These are phyloP conservation scores for Paramecium octaurelia DNA, from an alignment of 73 alveolate species.

Conservation along the genomic window DNA sequence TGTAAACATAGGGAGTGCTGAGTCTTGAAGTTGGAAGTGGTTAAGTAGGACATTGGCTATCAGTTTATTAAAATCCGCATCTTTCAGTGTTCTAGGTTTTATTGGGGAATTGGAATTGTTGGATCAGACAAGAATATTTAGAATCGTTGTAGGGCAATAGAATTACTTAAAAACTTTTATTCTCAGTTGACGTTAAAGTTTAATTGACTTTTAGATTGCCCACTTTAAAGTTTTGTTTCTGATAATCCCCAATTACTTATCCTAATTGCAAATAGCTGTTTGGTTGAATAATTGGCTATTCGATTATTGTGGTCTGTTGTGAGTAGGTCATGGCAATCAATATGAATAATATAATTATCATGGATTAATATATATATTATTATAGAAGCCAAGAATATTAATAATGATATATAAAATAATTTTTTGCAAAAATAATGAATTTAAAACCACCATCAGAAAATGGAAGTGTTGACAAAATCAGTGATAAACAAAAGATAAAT, in stretches of 20 bases:
- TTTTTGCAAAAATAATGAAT: neutral
- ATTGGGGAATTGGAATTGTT: neutral
- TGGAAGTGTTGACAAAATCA: neutral
- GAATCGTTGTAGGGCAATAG: neutral
- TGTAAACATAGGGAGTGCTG: neutral
- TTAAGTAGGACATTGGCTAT: neutral
- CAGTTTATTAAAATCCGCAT: neutral
- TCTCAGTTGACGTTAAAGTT: neutral
- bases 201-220: neutral
- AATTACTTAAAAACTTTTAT: neutral
- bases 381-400: neutral
- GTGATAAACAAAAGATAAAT: neutral
- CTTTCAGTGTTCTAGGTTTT: neutral
- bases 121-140: neutral
- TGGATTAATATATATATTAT: neutral
- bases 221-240: neutral
- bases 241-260: neutral
- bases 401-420: neutral
- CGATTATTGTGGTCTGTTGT: neutral
- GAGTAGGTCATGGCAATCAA: neutral
- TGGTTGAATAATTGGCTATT: neutral
- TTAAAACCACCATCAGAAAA: constrained; percentile 15
- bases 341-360: neutral
- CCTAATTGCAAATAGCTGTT: neutral
- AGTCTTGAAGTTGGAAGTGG: neutral